Evolutionary conservation across 1,284 basidiomycete species (phyloP), one percentile per base, ranked within the genome.

Genomic region (Volvariella surrecta): DNA sequence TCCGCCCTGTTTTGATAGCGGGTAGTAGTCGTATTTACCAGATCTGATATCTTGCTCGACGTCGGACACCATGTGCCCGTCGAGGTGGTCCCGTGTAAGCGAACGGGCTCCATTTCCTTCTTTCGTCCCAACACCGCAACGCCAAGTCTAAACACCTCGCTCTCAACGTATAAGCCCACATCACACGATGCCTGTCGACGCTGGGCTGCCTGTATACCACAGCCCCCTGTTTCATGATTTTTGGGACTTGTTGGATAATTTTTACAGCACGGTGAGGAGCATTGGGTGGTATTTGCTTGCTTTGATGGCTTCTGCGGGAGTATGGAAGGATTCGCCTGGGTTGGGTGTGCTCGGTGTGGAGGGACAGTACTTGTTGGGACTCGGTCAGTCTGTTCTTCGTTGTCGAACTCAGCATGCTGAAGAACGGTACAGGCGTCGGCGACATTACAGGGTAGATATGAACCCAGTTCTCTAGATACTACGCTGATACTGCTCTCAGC

Each of bases 401-500:
- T 40, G 16, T 30, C 3, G 31, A 21, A 32, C 10, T 17, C 30
- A 8, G 34, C 19, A 47, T 32, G 48, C 32, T 40, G 28, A 21
- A 10, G 4, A 31, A 13, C 28, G 22, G 16, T 42, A 19, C 40
- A 80, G 84, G 87, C 11, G 77, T 79, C 51, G 86, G 74, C 19
- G 87, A 90, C 53, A 74, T 89, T 49, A 89, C 86, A 42, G 85
- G 88, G 71, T 82, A 68, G 51, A 53, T 55, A 7, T 45, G 10
- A n/a, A n/a, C n/a, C n/a, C 17, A 52, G 3, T 34, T 46, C 47
- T 41, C n/a, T 45, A 42, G 16, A 40, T 34, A 32, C 21, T 20
- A 30, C 28, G 17, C 39, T 43, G 34, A 50, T 42, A 15, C 49
- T 44, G 8, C 19, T 38, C 37, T 22, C 40, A 82, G 79, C n/a